phyloP scores from a whole-genome alignment of 2,329 filamentous ascomycete genomes.

The Diaporthe humulicola region DNA sequence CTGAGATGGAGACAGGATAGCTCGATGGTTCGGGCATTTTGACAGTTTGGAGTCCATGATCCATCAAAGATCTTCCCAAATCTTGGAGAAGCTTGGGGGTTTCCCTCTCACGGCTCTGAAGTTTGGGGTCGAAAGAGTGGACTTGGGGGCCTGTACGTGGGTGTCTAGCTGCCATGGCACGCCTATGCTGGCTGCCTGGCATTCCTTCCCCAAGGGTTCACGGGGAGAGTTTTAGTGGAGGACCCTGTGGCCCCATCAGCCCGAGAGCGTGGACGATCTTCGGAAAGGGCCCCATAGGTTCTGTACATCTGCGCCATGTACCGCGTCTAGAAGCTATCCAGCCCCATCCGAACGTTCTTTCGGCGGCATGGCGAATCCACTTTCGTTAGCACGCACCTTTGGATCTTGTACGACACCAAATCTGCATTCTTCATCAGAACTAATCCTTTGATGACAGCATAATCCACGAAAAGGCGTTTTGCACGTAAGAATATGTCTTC shows the following conservation, averaged over 20 bases:
- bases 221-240: slow-evolving; percentile 30
- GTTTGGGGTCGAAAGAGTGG: slow-evolving; percentile 40
- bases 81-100: slow-evolving; percentile 40
- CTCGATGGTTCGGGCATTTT: slow-evolving; percentile 34
- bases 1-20: slow-evolving; percentile 38
- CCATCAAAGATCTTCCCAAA: slow-evolving; percentile 39
- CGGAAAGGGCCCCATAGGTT: slow-evolving; percentile 36
- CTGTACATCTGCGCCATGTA: slow-evolving; percentile 38
- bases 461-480: background rate
- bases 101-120: slow-evolving; percentile 30
- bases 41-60: slow-evolving; percentile 35
- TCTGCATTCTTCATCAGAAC: slow-evolving; percentile 34
- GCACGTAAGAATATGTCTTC: slow-evolving; percentile 6
- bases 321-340: slow-evolving; percentile 36
- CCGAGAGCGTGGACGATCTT: slow-evolving; percentile 39
- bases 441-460: slow-evolving; percentile 26
- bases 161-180: slow-evolving; percentile 15
- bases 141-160: slow-evolving; percentile 26
- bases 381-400: slow-evolving; percentile 36
- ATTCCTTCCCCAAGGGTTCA: slow-evolving; percentile 36
- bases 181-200: slow-evolving; percentile 21
- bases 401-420: slow-evolving; percentile 40
- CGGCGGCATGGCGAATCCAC: slow-evolving; percentile 39
- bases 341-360: slow-evolving; percentile 38
- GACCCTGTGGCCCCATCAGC: slow-evolving; percentile 36